Evolutionary conservation across 805 yeast genomes (phyloP).

Genomic region (Saccharomycopsis vini): DNA sequence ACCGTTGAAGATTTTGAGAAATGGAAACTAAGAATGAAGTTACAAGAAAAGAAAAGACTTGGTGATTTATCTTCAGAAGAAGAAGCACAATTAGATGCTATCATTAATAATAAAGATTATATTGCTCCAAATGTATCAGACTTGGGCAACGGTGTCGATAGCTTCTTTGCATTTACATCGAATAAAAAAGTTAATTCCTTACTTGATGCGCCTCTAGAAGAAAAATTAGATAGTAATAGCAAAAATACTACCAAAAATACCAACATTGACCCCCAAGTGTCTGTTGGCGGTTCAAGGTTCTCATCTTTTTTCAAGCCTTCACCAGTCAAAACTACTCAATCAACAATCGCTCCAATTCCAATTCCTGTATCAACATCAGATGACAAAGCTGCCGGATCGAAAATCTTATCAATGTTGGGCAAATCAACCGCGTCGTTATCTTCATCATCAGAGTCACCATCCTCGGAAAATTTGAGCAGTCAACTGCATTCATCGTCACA

Average conservation of each 20-base stretch:
- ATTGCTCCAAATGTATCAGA: neutral
- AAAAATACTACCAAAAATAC: too few species aligned
- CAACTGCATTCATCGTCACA: too few species aligned
- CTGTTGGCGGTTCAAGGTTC: conserved; percentile 25
- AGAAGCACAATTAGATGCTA: conserved; percentile 11
- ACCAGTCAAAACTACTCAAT: neutral
- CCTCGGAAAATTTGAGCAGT: too few species aligned
- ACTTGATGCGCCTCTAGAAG: conserved; percentile 1
- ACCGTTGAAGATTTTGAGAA: conserved; percentile 50
- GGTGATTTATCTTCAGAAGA: conserved; percentile 21
- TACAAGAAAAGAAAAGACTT: conserved; percentile 41
- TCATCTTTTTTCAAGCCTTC: conserved; percentile 27
- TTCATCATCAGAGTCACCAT: too few species aligned
- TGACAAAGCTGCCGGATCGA: conserved; percentile 13
- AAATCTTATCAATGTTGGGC: conserved; percentile 14
- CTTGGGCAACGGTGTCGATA: conserved; percentile 1
- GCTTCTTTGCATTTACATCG: conserved; percentile 6
- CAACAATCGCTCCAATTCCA: neutral
- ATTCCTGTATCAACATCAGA: neutral
- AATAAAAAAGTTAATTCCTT: neutral
- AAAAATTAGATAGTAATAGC: neutral
- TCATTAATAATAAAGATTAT: conserved; percentile 8
- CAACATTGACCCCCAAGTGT: too few species aligned
- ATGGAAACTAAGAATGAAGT: conserved; percentile 47
- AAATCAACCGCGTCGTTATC: conserved; percentile 14